Base-by-base conservation (phyloP, 768 basidiomycete genomes). In the Sutorius australiensis region DNA sequence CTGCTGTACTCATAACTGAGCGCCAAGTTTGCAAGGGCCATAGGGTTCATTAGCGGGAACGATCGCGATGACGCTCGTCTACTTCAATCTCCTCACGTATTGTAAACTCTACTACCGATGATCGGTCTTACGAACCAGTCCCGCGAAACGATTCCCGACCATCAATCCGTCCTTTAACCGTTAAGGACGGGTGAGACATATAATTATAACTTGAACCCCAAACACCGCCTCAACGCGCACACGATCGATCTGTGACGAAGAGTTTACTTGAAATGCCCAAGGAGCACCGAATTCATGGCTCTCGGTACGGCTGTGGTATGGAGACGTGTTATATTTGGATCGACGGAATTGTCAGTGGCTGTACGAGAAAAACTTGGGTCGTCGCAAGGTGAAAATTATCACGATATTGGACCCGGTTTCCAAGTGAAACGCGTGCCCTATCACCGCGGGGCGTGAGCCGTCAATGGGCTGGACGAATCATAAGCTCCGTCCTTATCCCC, bases 391-490 rank as follows among this genome's bases (percentile, higher is more conserved):
- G 13, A 24, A 40, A 6, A 7, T 21, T 32, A 32, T 43, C 17
- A n/a, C 28, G 30, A 34, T 54, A 24, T 24, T 24, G 32, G 19
- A 34, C 13, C 47, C 12, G 38, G 39, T 57, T 43, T 33, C 37
- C 47, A 41, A 2, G 12, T 41, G 17, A 51, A 39, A 57, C 34
- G 46, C 32, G 41, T 24, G 56, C 5, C 51, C 30, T 3, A 28
- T 50, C 19, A 9, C 13, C 36, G 14, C n/a, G 12, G 6, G 38
- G n/a, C 9, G 16, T 28, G 30, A 28, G 19, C 2, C 28, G 8
- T 44, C 27, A 17, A 27, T 7, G 28, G 28, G 42, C 42, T 19
- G 53, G 44, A 46, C 49, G 51, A 46, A 47, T 50, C 37, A 44
- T 9, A n/a, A 4, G n/a, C 36, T 9, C 10, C 14, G 14, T n/a